phyloP scores from a whole-genome alignment of 257 asterid species.

The Nicotiana tomentosiformis region DNA sequence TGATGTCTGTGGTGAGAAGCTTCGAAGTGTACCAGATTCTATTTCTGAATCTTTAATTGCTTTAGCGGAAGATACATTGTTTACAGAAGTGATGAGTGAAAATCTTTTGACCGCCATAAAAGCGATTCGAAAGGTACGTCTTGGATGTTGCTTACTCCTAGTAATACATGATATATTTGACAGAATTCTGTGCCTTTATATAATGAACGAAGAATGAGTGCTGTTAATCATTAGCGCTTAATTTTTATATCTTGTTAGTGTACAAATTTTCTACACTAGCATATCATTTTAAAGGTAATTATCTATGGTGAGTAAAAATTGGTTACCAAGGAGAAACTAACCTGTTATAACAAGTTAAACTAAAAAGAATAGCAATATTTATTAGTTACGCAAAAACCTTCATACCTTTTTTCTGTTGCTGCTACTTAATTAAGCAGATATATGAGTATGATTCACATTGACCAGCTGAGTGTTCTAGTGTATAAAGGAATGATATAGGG shows the following conservation, averaged over 20 bases:
- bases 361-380: no score
- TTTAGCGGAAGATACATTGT: constrained; percentile 46
- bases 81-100: constrained; percentile 63
- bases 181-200: background rate
- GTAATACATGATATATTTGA: background rate
- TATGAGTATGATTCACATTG: no score
- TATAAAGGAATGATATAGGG: no score
- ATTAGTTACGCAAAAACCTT: no score
- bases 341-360: background rate
- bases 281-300: background rate
- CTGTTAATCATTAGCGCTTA: background rate
- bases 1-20: constrained; percentile 45
- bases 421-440: no score
- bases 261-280: background rate
- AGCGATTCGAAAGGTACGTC: constrained; percentile 67
- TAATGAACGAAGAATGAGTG: background rate
- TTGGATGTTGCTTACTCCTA: background rate
- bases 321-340: background rate
- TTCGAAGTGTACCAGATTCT: constrained; percentile 60
- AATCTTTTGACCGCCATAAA: constrained; percentile 60
- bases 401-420: no score
- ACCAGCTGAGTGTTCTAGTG: no score
- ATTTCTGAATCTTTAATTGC: constrained; percentile 83
- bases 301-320: background rate
- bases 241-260: background rate